Evolutionary conservation across 305 asterid genomes (phyloP), one percentile per base, ranked within the genome.

Genomic region (Fraxinus albicans): DNA sequence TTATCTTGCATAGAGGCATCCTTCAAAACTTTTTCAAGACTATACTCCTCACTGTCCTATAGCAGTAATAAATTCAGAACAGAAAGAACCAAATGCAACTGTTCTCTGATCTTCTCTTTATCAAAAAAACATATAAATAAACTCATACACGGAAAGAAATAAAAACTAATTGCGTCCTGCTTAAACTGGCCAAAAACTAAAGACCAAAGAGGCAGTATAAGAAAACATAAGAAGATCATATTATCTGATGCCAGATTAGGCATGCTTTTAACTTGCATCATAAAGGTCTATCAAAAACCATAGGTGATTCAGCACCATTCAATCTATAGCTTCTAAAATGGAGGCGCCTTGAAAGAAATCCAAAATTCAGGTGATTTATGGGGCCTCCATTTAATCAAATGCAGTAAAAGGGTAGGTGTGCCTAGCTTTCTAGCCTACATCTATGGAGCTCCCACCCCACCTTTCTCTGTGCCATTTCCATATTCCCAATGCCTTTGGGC

Each of bases 1-100:
- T 85, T 90, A 85, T 90, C 92, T 58, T 82, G 65, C 90, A 82
- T 88, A 29, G 90, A 85, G 47, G 92, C 92, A 44, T 79, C 89
- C 81, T 80, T 82, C 79, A 90, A 81, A 77, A 90, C 87, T 80
- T 82, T 77, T 77, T 86, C 90, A 34, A 90, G 90, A 67, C 84
- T 86, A 84, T 82, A 82, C 82, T 82, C 82, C 85, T 85, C 85
- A 73, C 87, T 85, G 83, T 82, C 89, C 92, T 89, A 82, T 86
- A 86, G 35, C 85, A 85, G 21, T 73, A 78, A 87, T 63, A 40
- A 74, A 79, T 83, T 75, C 84, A 84, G 78, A 38, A 81, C 35
- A 35, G 55, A 55, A 44, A 19, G 69, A 84, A 80, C 10, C 50
- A 69, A 44, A 69, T 15, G 78, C 79, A 21, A 53, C 27, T 31